Base-by-base conservation (phyloP, 495 filamentous ascomycete species). In the Annulohypoxylon bovei region DNA sequence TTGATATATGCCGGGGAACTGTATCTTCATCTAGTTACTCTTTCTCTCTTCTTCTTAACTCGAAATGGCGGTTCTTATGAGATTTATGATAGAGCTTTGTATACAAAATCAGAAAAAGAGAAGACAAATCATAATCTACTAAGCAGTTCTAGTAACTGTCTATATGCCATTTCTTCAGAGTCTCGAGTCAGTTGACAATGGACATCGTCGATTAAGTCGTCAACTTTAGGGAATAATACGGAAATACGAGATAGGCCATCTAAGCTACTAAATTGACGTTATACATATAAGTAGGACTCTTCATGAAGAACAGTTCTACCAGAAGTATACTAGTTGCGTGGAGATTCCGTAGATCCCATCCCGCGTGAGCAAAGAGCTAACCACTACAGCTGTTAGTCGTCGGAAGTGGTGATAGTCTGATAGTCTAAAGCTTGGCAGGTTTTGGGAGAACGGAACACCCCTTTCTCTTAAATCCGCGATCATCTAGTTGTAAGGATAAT, bases 131-230 rank as follows among this genome's bases (percentile, higher is more conserved):
- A 35, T 12, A 35, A 35, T 7, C 33, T 7, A 61, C 56, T 22
- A 37, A 32, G 8, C 33, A 14, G 32, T 33, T 44, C 7, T 54
- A 47, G 46, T 61, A 61, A 47, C 12, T 67, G 47, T 52, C 65
- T n/a, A n/a, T n/a, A 42, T 7, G 37, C 8, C 47, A 8, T 60
- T 6, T 56, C 16, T 32, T n/a, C 2, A 20, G 12, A 40, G n/a
- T 23, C 22, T 16, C n/a, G 66, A 68, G 66, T 68, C 58, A 58
- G 58, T 62, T 62, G 58, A 52, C 52, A 63, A 52, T 40, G 12
- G 8, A 40, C 18, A 22, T 52, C 35, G 11, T 16, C 18, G 18
- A 3, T 46, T 25, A 42, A 39, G 20, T 49, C 39, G 6, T 22
- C 18, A 18, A 33, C 40, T 2, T 2, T 7, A 35, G 22, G 22